Percentiles rank a stretch among this genome's conserved stretches.
phyloP scores from a whole-genome alignment of 805 yeast genomes.

The Metschnikowia henanensis region DNA sequence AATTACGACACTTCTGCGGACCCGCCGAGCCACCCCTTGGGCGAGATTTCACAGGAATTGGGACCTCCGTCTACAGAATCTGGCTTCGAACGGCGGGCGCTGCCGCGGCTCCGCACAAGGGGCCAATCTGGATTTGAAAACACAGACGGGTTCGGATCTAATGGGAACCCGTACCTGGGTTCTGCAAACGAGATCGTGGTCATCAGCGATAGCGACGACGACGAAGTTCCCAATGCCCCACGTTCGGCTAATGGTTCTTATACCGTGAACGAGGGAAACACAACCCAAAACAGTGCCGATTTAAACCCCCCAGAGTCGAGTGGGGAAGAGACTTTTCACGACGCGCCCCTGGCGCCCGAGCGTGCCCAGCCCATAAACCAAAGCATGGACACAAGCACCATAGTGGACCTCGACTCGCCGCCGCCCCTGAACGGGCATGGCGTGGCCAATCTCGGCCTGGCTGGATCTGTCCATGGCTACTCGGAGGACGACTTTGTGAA shows the following conservation, averaged over 20 bases:
- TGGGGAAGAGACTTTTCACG: neutral
- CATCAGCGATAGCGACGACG: slow-evolving; percentile 3
- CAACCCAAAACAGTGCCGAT: neutral
- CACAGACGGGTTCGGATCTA: neutral
- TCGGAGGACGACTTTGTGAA: neutral
- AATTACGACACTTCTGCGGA: neutral
- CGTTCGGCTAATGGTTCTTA: neutral
- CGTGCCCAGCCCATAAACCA: neutral
- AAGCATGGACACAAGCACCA: neutral
- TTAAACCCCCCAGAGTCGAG: neutral
- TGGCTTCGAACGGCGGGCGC: too few relatives aligned
- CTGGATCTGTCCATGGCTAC: neutral
- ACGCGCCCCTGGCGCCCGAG: neutral
- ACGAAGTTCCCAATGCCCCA: too few relatives aligned
- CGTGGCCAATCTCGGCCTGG: neutral
- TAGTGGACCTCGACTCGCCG: neutral
- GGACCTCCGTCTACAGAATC: too few relatives aligned
- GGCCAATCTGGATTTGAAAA: too few relatives aligned
- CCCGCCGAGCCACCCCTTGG: too few relatives aligned
- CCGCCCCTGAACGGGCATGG: neutral
- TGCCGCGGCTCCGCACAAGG: too few relatives aligned
- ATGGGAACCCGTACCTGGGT: neutral
- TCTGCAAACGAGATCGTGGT: slow-evolving; percentile 1
- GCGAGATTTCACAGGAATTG: too few relatives aligned
- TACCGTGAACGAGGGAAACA: neutral